Base-by-base conservation (phyloP, 768 basidiomycete genomes). In the Tylopilus plumbeoviolaceoides region DNA sequence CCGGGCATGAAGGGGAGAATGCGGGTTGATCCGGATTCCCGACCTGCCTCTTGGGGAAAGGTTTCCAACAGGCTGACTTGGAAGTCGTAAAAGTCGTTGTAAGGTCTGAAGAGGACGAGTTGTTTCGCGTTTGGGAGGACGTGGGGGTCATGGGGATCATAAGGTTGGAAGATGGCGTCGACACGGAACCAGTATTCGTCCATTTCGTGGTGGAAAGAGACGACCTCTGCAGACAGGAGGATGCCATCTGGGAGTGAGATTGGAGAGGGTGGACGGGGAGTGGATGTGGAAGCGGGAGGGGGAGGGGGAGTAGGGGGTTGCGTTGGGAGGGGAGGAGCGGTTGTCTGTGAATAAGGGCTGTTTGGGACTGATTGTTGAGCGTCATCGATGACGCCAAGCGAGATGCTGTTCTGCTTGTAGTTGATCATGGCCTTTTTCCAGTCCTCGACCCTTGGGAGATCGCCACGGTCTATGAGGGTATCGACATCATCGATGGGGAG, bases 51-150 rank as follows among this genome's bases (percentile, higher is more conserved):
- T 42, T 80, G 80, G 7, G 95, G 94, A 71, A 95, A 98, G 0
- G 80, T 77, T 43, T 93, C 82, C 56, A 98, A 81, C 21, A 99
- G 80, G 5, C 81, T 75, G 51, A 97, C 88, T 65, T 99, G 97
- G 70, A 98, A 98, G 63, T 95, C 91, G 72, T 95, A 98, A 70
- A 99, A 99, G 70, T 99, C 95, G 63, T 95, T 90, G 77, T 99
- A 99, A 23, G 91, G 85, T 47, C 97, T 83, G 74, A 95, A 99
- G 41, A 98, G 78, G 59, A 93, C 84, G 51, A 98, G 83, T 31
- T 87, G 83, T 59, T 82, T 86, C 12, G 89, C 82, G 11, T 78
- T 77, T 5, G 89, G 87, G 27, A 86, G 78, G 15, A 69, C 62
- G 27, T 69, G 72, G 49, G 80, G 78, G 43, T 81, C 84, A 17